Percentiles rank a stretch among this genome's conserved stretches.
phyloP scores from a whole-genome alignment of 2,329 filamentous ascomycete genomes.

The Dactylellina cionopaga region DNA sequence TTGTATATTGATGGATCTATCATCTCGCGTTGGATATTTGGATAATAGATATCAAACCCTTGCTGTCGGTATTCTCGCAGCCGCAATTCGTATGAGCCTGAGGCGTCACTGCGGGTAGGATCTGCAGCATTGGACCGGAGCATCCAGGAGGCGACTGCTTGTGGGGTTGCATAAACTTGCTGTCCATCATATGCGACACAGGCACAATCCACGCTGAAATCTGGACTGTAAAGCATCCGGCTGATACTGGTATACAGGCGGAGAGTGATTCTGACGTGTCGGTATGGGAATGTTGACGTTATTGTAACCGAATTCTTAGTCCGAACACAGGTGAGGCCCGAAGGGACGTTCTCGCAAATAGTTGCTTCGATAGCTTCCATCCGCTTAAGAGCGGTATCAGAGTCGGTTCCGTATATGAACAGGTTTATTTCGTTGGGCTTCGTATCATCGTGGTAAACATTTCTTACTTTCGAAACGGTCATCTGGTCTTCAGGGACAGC shows the following conservation, averaged over 20 bases:
- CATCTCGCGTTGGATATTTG: constrained; percentile 74
- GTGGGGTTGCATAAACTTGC: constrained; percentile 80
- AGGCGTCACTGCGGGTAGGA: constrained; percentile 80
- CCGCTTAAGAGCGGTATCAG: constrained; percentile 83
- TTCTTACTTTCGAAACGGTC: constrained; percentile 71
- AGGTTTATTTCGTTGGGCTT: constrained; percentile 87
- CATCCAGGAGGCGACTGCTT: constrained; percentile 79
- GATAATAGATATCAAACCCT: constrained; percentile 85
- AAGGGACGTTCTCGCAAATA: constrained; percentile 78
- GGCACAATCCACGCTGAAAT: constrained; percentile 85
- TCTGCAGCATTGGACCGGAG: constrained; percentile 85
- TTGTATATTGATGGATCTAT: constrained; percentile 89
- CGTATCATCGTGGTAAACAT: constrained; percentile 82
- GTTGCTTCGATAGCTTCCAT: constrained; percentile 81
- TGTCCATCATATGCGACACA: constrained; percentile 82
- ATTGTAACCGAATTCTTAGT: constrained; percentile 93
- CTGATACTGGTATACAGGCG: constrained; percentile 84
- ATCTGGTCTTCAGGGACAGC: constrained; percentile 73
- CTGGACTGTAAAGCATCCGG: constrained; percentile 78
- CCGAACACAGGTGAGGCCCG: constrained; percentile 80
- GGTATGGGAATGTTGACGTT: constrained; percentile 80
- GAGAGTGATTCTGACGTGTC: constrained; percentile 85
- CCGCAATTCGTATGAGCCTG: constrained; percentile 77
- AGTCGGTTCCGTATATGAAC: constrained; percentile 79
- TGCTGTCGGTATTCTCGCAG: constrained; percentile 84